Evolutionary conservation across 768 basidiomycete species (phyloP), one percentile per base, ranked within the genome.

Genomic region (Lanmaoa pseudosensibilis): DNA sequence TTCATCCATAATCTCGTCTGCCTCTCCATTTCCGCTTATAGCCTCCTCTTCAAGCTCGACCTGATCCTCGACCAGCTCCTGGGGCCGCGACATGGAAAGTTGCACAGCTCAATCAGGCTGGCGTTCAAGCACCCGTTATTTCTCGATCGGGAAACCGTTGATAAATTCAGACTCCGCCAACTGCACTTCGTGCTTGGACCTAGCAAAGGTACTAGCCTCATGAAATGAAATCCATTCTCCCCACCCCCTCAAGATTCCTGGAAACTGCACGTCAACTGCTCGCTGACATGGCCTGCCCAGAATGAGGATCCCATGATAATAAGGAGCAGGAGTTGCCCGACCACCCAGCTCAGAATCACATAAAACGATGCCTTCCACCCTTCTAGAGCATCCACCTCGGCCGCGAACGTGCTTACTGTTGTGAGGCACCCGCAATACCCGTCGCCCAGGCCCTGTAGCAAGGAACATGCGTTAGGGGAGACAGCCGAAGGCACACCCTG

Each of bases 371-470:
- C 84, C 65, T 80, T 83, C 70, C 82, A 69, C 33, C 76, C 69
- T 41, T 75, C 71, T 57, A 94, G 74, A 40, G 81, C 80, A 34
- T 77, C 73, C 21, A 91, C 69, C 69, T 99, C 97, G 10, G 86
- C 86, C 2, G 85, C 88, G 66, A 98, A 96, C 18, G 95, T 98
- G 70, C 90, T 93, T 63, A 99, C 82, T 2, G 97, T 99, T 2
- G 89, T 95, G 63, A 98, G 77, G 74, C 93, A 94, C 12, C 94
- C 97, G 68, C 95, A 98, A 68, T 93, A 98, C 8, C 97, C 97
- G 68, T 98, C 93, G 23, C 79, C 77, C 37, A 98, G 73, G 2
- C 93, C 95, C 66, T 91, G 87, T 40, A 98, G 71, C 19, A 92
- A 76, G 25, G 82, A 78, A 67, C 95, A 97, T 34, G 82, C 78